These are phyloP conservation scores for Nicotiana sylvestris DNA, from an alignment of 257 asterid species.

Conservation along the genomic window DNA sequence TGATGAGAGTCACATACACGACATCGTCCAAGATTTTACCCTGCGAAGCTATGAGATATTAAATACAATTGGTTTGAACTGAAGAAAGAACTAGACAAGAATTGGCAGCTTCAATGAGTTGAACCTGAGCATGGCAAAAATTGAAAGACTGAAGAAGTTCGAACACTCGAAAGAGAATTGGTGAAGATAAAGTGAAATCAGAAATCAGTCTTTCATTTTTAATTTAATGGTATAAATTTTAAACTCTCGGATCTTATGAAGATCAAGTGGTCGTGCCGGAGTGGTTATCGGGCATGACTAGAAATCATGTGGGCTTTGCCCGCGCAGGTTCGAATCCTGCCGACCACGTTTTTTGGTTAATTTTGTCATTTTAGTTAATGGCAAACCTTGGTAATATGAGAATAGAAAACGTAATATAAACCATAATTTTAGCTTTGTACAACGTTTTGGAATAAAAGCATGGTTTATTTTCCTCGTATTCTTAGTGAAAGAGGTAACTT, in stretches of 20 bases:
- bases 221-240: fast-evolving
- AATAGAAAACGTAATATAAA: too few relatives aligned
- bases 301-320: slow-evolving; percentile 99
- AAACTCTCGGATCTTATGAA: fast-evolving
- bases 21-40: neutral
- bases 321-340: slow-evolving; percentile 99
- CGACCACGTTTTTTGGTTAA: slow-evolving; percentile 50
- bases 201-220: neutral
- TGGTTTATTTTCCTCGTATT: too few relatives aligned
- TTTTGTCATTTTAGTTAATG: too few relatives aligned
- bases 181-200: neutral
- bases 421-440: too few relatives aligned
- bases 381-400: too few relatives aligned
- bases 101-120: neutral
- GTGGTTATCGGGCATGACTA: slow-evolving; percentile 99
- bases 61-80: neutral
- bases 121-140: neutral
- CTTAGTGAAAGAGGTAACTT: too few relatives aligned
- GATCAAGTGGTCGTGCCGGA: slow-evolving; percentile 87
- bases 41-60: neutral
- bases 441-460: too few relatives aligned
- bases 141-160: neutral
- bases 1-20: neutral
- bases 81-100: neutral
- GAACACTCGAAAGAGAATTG: neutral